Evolutionary conservation across 257 asterid genomes (phyloP), one percentile per base, ranked within the genome.

Genomic region (Petunia axillaris): DNA sequence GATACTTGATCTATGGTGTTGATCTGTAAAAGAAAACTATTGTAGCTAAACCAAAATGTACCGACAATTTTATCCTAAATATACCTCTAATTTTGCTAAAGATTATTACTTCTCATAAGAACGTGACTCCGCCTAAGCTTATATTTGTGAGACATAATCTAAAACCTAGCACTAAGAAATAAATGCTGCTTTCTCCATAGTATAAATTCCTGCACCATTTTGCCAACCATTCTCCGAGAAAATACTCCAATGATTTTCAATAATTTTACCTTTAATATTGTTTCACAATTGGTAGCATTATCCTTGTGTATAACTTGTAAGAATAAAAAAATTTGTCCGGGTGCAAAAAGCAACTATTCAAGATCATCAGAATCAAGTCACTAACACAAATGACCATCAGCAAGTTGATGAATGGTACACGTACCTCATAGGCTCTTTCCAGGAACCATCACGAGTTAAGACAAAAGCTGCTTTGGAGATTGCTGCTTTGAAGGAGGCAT

Each of bases 381-480:
- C 52, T 73, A 25, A 25, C 60, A 25, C 46, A 2, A 25, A 40
- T 13, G 48, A 37, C 36, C 75, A 48, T 63, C 35, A 78, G 52
- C 55, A 14, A 64, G 57, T 64, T 78, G 5, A 36, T 35, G 46
- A 6, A 50, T 50, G 78, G 78, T 83, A 82, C 67, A 87, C 85
- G 44, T 55, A 93, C 98, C 98, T 95, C 89, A 68, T 87, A 78
- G 98, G 97, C 86, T 93, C 97, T 83, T 84, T 91, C 99, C 97
- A 95, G 59, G 92, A 79, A 83, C 98, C 97, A 81, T 90, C 91
- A 50, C 86, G 79, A 16, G 97, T 87, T 86, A 87, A 90, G 82
- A 95, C 98, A 86, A 95, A 95, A 68, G 97, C 88, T 77, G 81
- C 85, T 54, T 75, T 57, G 82, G 97, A 91, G 84, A 93, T 85